Evolutionary conservation across 2,329 filamentous ascomycete genomes (phyloP).

Genomic region (Microdochium paspali): DNA sequence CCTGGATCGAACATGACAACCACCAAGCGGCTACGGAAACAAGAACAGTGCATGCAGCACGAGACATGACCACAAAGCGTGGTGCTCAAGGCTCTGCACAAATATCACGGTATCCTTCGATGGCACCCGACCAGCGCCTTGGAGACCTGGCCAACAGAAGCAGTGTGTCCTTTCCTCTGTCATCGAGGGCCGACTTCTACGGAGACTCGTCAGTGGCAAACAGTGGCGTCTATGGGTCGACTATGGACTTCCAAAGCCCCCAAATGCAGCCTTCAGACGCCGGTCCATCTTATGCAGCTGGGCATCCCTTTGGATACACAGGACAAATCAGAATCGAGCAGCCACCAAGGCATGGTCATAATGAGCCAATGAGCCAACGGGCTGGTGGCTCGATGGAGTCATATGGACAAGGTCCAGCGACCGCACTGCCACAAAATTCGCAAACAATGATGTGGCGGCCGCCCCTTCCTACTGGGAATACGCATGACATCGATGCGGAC

Average conservation of each 20-base stretch:
- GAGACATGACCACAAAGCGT: background rate
- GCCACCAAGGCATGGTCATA: background rate
- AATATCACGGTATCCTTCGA: background rate
- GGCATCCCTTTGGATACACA: background rate
- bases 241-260: background rate
- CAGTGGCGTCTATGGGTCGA: background rate
- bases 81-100: background rate
- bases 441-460: background rate
- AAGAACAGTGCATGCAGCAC: background rate
- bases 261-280: background rate
- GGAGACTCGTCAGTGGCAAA: background rate
- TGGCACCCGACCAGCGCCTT: background rate
- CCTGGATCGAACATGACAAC: conserved; percentile 43
- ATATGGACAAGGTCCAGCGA: background rate
- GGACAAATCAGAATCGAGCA: background rate
- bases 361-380: background rate
- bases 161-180: background rate
- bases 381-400: background rate
- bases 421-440: background rate
- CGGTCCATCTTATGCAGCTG: background rate
- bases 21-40: background rate
- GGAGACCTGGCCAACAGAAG: background rate
- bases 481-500: background rate
- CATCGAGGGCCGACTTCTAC: background rate
- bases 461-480: background rate